Evolutionary conservation across 257 asterid species (phyloP).

Genomic region (Petunia axillaris): DNA sequence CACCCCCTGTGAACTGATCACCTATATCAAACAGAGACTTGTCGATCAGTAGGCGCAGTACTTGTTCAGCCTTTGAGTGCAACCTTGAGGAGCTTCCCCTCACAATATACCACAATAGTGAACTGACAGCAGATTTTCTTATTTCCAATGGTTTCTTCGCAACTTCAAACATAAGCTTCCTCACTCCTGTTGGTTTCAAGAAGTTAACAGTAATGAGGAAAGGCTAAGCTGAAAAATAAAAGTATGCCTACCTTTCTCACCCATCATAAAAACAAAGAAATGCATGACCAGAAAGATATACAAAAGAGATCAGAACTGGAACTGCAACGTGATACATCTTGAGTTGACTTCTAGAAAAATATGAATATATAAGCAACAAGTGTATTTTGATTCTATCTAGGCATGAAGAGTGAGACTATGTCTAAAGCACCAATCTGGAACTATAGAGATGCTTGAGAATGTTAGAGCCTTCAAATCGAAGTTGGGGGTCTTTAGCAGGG

Average conservation of each 20-base stretch:
- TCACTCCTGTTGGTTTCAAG: constrained; percentile 54
- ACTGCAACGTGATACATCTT: constrained; percentile 5
- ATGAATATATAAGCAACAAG: constrained; percentile 14
- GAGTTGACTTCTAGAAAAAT: constrained; percentile 17
- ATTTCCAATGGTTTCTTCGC: constrained; percentile 61
- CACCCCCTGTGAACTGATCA: constrained; percentile 64
- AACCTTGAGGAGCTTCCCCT: constrained; percentile 71
- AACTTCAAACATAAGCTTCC: constrained; percentile 71
- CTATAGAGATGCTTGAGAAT: not conserved
- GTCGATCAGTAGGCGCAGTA: constrained; percentile 59
- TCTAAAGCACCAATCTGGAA: not conserved
- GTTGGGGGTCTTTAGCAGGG: not conserved
- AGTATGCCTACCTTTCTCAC: not conserved
- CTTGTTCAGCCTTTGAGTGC: constrained; percentile 66
- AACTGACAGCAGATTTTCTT: constrained; percentile 67
- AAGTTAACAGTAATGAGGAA: constrained; percentile 7
- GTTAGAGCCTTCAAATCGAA: not conserved
- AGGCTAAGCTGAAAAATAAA: not conserved
- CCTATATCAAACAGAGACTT: constrained; percentile 49
- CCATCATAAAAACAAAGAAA: constrained; percentile 18
- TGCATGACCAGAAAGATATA: not conserved
- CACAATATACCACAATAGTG: constrained; percentile 66
- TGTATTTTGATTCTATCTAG: constrained; percentile 7
- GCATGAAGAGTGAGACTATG: not conserved
- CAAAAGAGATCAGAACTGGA: constrained; percentile 16